Percentiles rank a stretch among this genome's conserved stretches.
These are phyloP conservation scores for Blastomyces emzantsi DNA, from an alignment of 2,329 filamentous ascomycete species.

Conservation along the genomic window DNA sequence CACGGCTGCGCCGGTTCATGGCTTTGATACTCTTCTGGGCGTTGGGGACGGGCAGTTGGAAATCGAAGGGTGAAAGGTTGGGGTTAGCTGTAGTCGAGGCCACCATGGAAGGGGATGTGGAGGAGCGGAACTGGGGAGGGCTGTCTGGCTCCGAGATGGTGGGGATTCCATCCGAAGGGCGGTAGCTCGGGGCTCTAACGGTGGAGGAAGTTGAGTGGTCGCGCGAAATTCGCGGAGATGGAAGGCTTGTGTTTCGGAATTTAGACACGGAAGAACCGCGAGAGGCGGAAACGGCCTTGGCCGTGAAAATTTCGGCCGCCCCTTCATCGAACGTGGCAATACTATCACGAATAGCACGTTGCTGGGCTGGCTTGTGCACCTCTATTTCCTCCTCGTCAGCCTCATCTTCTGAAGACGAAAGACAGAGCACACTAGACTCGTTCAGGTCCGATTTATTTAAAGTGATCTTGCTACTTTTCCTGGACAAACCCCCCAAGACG, in stretches of 20 bases:
- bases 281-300: conserved; percentile 30
- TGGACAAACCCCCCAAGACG: conserved; percentile 20
- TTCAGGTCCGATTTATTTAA: conserved; percentile 35
- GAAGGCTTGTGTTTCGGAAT: conserved; percentile 12
- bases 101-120: not conserved
- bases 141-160: conserved; percentile 29
- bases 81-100: not conserved
- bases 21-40: conserved; percentile 17
- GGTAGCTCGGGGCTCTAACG: conserved; percentile 21
- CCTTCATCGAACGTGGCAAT: conserved; percentile 33
- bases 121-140: conserved; percentile 1
- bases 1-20: conserved; percentile 34
- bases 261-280: conserved; percentile 22
- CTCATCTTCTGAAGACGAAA: conserved; percentile 43
- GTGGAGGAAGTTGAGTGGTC: conserved; percentile 25
- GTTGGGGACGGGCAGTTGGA: conserved; percentile 8
- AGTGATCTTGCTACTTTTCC: conserved; percentile 33
- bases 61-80: conserved; percentile 14
- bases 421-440: conserved; percentile 38
- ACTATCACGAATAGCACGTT: conserved; percentile 28
- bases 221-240: conserved; percentile 9
- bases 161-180: conserved; percentile 27
- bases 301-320: conserved; percentile 37
- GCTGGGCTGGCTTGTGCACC: conserved; percentile 13
- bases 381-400: conserved; percentile 25